Evolutionary conservation across 2,329 filamentous ascomycete species (phyloP), one percentile per base, ranked within the genome.

Genomic region (Sporothrix humicola): DNA sequence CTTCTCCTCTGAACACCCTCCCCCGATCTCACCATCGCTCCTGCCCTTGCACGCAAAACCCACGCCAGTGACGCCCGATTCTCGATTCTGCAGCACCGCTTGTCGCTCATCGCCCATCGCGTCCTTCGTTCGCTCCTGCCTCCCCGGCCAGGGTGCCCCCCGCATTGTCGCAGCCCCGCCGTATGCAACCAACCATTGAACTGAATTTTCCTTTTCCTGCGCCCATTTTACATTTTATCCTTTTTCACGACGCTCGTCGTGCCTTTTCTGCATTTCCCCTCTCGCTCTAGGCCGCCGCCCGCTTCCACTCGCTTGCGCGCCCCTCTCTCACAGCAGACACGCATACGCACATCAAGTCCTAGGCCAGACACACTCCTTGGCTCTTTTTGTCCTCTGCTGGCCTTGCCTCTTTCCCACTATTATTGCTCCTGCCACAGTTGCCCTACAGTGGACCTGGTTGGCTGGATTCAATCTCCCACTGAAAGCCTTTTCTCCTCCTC

Each of bases 91-190:
- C 66, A 69, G 26, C 48, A 54, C 26, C 66, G 46, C 48, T 12
- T 31, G 20, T 54, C 23, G 23, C 26, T 37, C 31, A 37, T 37
- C 31, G 31, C 31, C 31, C 31, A 37, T 17, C 46, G 15, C 44
- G 26, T 5, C 48, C 54, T 48, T 50, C 17, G 61, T 15, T 68
- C 59, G 61, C 26, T 58, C 50, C 17, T 59, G 46, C 37, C 61
- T 37, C 31, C 61, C 61, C 37, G 26, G 48, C 59, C 50, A 68
- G 23, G 31, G 13, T n/a, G 52, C 9, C 48, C 71, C 71, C 73
- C 73, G 72, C 69, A 61, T 71, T 73, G 74, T 63, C 46, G 52
- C 72, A 75, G 73, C 73, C 73, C 73, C 74, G 69, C 74, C 69
- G 65, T 46, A 31, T 68, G 61, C 56, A 59, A 48, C 73, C 73